Evolutionary conservation across 2,329 filamentous ascomycete species (phyloP), one percentile per base, ranked within the genome.

Genomic region (Tolypocladium album): DNA sequence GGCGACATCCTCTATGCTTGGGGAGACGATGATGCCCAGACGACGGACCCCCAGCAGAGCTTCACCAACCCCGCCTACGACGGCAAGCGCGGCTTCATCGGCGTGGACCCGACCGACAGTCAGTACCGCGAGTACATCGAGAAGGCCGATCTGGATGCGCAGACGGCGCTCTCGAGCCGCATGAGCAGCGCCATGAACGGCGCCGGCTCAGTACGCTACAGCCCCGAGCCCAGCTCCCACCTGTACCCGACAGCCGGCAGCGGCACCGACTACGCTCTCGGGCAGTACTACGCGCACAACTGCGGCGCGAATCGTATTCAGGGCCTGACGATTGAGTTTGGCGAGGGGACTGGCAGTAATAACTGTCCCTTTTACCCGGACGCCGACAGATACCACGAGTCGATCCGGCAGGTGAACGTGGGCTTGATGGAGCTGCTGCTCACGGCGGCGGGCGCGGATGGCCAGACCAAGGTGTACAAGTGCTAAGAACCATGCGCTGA

Each of bases 11-110:
- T 85, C 17, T 84, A 84, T 69, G 76, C 73, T 59, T 85, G 82
- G 82, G 82, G 82, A 27, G 79, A 81, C 63, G 82, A 85, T 63
- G 74, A 79, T 55, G 72, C 78, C 60, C 82, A 85, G 69, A 71
- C 70, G 58, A 73, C 68, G 0, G 74, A 75, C 55, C 66, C 76
- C 0, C 64, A 64, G 56, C 79, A 81, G 75, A 84, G 77, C 70
- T 83, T 84, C 69, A 67, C 73, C 34, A 85, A 84, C 73, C 58
- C 71, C 2, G 69, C 75, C 4, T 86, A 79, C 61, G 77, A 85
- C 60, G 76, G 76, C 59, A 75, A 76, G 55, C 78, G 82, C 20
- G 82, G 82, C 38, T 67, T 79, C 13, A 67, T 77, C 1, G 72
- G 74, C 34, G 72, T 78, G 52, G 70, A 71, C 3, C 62, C 66